Conservation (phyloP, 495 filamentous ascomycete genomes). For the Cetradonia linearis region DNA sequence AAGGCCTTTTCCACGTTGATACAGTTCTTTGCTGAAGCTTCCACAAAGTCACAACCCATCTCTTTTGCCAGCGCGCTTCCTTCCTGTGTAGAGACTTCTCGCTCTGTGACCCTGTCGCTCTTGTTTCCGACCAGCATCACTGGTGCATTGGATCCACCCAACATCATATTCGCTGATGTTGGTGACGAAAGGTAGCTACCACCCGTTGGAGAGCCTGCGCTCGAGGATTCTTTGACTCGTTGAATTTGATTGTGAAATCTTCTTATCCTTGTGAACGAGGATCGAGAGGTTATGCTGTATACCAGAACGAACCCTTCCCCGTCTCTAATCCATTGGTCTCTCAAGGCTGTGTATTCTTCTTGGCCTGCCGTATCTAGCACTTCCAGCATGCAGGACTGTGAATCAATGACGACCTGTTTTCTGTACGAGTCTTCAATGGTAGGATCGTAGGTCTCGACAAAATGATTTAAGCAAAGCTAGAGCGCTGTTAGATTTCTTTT, state of each 20-base stretch:
- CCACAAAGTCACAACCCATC: slow-evolving; percentile 92
- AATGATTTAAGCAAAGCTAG: slow-evolving; percentile 68
- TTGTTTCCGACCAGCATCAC: slow-evolving; percentile 99
- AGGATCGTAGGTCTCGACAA: slow-evolving; percentile 86
- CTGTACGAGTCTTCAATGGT: slow-evolving; percentile 97
- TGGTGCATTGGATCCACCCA: slow-evolving; percentile 58
- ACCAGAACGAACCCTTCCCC: slow-evolving; percentile 96
- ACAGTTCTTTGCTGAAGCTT: slow-evolving; percentile 98
- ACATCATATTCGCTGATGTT: slow-evolving; percentile 49
- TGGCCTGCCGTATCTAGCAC: slow-evolving; percentile 98
- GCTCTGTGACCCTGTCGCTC: slow-evolving; percentile 88
- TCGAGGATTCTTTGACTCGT: slow-evolving; percentile 88
- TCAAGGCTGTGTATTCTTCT: slow-evolving; percentile 94
- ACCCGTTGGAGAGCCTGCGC: slow-evolving; percentile 54
- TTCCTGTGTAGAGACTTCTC: slow-evolving; percentile 94
- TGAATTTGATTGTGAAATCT: slow-evolving; percentile 95
- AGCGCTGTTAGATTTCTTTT: slow-evolving; percentile 15
- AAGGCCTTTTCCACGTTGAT: slow-evolving; percentile 99
- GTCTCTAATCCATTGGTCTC: slow-evolving; percentile 97
- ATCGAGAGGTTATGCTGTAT: slow-evolving; percentile 93
- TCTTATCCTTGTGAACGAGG: slow-evolving; percentile 89
- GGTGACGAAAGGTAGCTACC: slow-evolving; percentile 54
- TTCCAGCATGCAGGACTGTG: slow-evolving; percentile 95
- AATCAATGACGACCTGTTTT: slow-evolving; percentile 96
- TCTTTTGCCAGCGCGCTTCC: slow-evolving; percentile 85